Conservation (phyloP, 1,284 basidiomycete species). For the Neotropicomus parvogracilis region DNA sequence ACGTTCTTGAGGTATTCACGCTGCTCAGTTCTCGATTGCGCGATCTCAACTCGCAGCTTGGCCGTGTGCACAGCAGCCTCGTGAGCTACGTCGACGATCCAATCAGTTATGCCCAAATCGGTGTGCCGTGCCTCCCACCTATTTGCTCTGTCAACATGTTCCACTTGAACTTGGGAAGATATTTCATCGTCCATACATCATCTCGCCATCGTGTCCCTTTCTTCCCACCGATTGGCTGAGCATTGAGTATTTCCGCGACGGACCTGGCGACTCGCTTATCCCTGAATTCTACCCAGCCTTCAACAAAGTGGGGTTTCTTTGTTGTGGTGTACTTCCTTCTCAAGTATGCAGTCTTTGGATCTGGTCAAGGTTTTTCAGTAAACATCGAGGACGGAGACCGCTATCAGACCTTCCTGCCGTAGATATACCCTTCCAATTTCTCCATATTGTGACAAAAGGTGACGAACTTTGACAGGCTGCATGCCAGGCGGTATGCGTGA, state of each 20-base stretch:
- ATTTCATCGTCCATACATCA: slow-evolving; percentile 99
- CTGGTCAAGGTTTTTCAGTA: slow-evolving; percentile 38
- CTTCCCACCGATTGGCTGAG: slow-evolving; percentile 92
- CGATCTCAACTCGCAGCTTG: slow-evolving; percentile 85
- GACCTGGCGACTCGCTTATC: slow-evolving; percentile 90
- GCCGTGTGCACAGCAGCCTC: slow-evolving; percentile 89
- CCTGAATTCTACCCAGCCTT: slow-evolving; percentile 98
- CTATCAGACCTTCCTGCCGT: slow-evolving; percentile 73
- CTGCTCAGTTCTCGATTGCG: slow-evolving; percentile 87
- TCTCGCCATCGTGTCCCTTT: slow-evolving; percentile 91
- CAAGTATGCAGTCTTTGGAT: slow-evolving; percentile 74
- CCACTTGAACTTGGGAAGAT: slow-evolving; percentile 98
- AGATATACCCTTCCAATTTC: slow-evolving; percentile 85
- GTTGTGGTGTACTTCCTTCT: slow-evolving; percentile 75
- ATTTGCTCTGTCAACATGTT: slow-evolving; percentile 98
- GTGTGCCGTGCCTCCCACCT: slow-evolving; percentile 54
- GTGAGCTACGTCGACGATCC: slow-evolving; percentile 58
- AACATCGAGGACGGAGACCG: not conserved
- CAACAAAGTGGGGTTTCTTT: slow-evolving; percentile 83
- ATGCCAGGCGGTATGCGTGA: slow-evolving; percentile 98
- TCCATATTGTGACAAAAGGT: slow-evolving; percentile 84
- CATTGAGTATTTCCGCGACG: slow-evolving; percentile 94
- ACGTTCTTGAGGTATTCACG: slow-evolving; percentile 93
- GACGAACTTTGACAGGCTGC: slow-evolving; percentile 94
- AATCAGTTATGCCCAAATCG: slow-evolving; percentile 10